Evolutionary conservation across 495 filamentous ascomycete species (phyloP).

Genomic region (Aspergillus saccharolyticus): DNA sequence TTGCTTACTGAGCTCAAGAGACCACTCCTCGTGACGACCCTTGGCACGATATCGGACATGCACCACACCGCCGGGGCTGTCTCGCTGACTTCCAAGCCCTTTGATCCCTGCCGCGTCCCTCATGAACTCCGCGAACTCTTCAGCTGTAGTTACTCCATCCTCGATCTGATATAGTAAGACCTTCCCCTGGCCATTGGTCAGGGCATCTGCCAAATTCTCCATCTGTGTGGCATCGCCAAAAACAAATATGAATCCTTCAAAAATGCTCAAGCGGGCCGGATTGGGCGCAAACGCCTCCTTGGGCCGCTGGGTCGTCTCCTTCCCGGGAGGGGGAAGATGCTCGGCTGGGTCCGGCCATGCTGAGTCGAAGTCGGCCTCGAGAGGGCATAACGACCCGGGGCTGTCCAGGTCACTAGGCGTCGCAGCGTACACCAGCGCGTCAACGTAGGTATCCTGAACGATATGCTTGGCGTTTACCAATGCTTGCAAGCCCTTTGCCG

Average conservation of each 20-base stretch:
- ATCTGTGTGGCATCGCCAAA: slow-evolving; percentile 79
- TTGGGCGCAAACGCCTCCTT: slow-evolving; percentile 65
- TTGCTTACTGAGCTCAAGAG: slow-evolving; percentile 56
- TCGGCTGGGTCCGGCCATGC: slow-evolving; percentile 72
- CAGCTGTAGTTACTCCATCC: slow-evolving; percentile 61
- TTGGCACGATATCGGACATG: slow-evolving; percentile 71
- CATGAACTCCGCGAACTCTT: slow-evolving; percentile 75
- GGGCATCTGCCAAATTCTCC: slow-evolving; percentile 64
- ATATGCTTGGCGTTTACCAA: slow-evolving; percentile 78
- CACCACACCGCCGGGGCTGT: slow-evolving; percentile 64
- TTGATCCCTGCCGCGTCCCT: slow-evolving; percentile 69
- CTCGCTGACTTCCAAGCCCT: slow-evolving; percentile 56
- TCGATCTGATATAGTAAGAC: slow-evolving; percentile 59
- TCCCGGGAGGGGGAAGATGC: slow-evolving; percentile 68
- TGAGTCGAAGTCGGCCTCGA: slow-evolving; percentile 81
- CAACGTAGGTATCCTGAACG: slow-evolving; percentile 70
- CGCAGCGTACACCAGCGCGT: slow-evolving; percentile 67
- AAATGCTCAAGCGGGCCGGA: slow-evolving; percentile 59
- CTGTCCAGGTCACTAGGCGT: slow-evolving; percentile 48
- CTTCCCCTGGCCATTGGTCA: slow-evolving; percentile 80
- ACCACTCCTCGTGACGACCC: slow-evolving; percentile 62
- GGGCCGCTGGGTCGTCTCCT: slow-evolving; percentile 63
- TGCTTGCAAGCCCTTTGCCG: slow-evolving; percentile 79
- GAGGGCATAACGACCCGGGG: slow-evolving; percentile 49
- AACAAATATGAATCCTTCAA: slow-evolving; percentile 83